A percentile compares a stretch with the other conserved stretches of the same genome.
These are phyloP conservation scores for Glycine tomentella DNA, from an alignment of 306 rosid species.

Conservation along the genomic window DNA sequence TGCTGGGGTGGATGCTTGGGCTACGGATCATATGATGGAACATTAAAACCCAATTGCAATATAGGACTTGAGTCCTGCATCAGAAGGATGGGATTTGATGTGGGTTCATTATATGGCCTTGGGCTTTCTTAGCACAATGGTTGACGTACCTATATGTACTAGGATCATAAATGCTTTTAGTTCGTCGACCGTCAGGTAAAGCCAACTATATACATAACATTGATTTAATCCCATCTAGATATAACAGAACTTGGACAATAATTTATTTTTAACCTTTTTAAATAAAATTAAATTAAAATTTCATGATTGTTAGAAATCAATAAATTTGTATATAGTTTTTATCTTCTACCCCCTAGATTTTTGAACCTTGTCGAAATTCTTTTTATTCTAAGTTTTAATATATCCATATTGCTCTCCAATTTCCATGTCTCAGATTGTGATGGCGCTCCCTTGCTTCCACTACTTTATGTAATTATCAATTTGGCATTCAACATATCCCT, in stretches of 20 bases:
- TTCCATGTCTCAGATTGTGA: constrained; percentile 64
- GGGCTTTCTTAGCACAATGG: background rate
- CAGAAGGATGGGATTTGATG: background rate
- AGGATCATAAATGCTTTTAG: background rate
- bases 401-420: background rate
- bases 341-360: constrained; percentile 19
- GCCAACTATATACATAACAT: background rate
- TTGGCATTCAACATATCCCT: constrained; percentile 79
- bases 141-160: constrained; percentile 5
- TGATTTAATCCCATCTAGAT: background rate
- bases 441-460: constrained; percentile 91
- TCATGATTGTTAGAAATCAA: background rate
- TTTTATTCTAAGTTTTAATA: constrained; percentile 12
- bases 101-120: background rate
- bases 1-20: constrained; percentile 1
- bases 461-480: constrained; percentile 74
- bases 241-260: background rate
- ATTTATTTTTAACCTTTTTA: background rate
- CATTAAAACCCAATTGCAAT: background rate
- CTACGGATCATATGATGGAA: background rate
- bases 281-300: constrained; percentile 2
- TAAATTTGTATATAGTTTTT: constrained; percentile 10
- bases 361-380: constrained; percentile 6
- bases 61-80: constrained; percentile 5
- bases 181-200: background rate